A percentile compares a stretch with the other conserved stretches of the same genome.
Evolutionary conservation across 2,329 filamentous ascomycete species (phyloP).

Genomic region (Aspergillus persii): DNA sequence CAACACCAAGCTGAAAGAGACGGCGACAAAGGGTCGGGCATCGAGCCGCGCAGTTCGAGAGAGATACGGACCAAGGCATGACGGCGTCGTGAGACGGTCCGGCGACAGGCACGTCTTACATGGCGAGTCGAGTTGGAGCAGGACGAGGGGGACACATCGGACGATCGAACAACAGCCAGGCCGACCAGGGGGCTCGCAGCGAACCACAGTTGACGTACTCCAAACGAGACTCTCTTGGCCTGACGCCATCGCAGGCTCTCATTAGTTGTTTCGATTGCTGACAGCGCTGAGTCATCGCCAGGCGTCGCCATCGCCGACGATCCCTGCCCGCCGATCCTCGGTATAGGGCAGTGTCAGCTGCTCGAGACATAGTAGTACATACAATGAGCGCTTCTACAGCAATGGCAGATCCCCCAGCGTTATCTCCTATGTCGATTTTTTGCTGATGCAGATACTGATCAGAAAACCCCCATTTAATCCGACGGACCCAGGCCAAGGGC

Average conservation of each 20-base stretch:
- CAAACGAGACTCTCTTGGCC: background rate
- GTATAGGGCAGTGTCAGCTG: background rate
- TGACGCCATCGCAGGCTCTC: background rate
- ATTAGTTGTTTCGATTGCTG: background rate
- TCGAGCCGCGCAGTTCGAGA: background rate
- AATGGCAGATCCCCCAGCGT: constrained; percentile 2
- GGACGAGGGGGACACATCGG: too few relatives aligned
- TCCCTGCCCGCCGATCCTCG: background rate
- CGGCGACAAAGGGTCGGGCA: background rate
- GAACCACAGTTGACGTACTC: background rate
- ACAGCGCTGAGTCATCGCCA: background rate
- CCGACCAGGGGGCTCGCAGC: background rate
- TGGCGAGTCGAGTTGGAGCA: background rate
- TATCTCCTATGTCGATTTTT: too few relatives aligned
- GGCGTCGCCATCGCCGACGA: background rate
- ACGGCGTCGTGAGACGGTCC: background rate
- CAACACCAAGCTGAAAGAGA: background rate
- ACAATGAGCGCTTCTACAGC: background rate
- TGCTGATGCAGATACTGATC: too few relatives aligned
- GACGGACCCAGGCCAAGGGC: too few relatives aligned
- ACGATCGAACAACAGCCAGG: background rate
- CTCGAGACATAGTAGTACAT: too few relatives aligned
- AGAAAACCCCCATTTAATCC: too few relatives aligned
- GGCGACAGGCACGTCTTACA: background rate
- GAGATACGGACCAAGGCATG: background rate